Evolutionary conservation across 176 grass and related monocot species (phyloP).

Genomic region (Areca catechu): DNA sequence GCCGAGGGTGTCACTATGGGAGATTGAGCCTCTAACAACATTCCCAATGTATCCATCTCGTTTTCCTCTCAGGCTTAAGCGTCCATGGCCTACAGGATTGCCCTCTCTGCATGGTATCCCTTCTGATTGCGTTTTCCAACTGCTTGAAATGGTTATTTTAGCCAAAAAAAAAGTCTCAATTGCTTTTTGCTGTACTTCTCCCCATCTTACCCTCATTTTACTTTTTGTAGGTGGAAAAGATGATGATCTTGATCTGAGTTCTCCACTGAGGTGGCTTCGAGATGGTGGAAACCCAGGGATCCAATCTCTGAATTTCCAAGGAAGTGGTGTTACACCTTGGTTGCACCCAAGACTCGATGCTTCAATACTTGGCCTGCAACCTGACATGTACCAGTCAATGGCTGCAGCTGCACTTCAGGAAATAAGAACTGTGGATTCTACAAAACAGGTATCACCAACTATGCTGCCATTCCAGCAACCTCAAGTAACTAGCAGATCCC

Average conservation of each 20-base stretch:
- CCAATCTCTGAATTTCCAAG: slow-evolving; percentile 83
- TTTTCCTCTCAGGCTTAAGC: slow-evolving; percentile 93
- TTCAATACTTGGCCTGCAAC: slow-evolving; percentile 57
- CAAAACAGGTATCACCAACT: slow-evolving; percentile 50
- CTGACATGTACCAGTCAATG: slow-evolving; percentile 68
- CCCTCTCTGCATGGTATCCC: slow-evolving; percentile 68
- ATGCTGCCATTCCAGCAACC: slow-evolving; percentile 92
- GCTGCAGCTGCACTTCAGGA: slow-evolving; percentile 38
- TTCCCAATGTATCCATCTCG: slow-evolving; percentile 96
- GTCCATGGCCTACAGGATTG: slow-evolving; percentile 86
- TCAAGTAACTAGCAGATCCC: slow-evolving; percentile 37
- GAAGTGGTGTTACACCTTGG: slow-evolving; percentile 57
- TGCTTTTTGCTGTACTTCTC: background rate
- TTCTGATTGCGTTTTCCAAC: slow-evolving; percentile 4
- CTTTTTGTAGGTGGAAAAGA: slow-evolving; percentile 73
- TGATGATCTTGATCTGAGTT: slow-evolving; percentile 56
- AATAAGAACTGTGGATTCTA: slow-evolving; percentile 22
- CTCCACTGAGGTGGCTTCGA: slow-evolving; percentile 83
- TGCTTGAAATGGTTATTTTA: no score
- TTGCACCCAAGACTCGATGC: slow-evolving; percentile 69
- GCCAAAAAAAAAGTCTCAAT: no score
- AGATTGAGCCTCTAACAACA: slow-evolving; percentile 67
- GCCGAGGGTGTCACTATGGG: slow-evolving; percentile 73
- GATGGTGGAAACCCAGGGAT: slow-evolving; percentile 71
- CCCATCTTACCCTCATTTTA: slow-evolving; percentile 1